These are phyloP conservation scores for Xylaria arbuscula DNA, from an alignment of 2,329 filamentous ascomycete genomes.

Conservation along the genomic window DNA sequence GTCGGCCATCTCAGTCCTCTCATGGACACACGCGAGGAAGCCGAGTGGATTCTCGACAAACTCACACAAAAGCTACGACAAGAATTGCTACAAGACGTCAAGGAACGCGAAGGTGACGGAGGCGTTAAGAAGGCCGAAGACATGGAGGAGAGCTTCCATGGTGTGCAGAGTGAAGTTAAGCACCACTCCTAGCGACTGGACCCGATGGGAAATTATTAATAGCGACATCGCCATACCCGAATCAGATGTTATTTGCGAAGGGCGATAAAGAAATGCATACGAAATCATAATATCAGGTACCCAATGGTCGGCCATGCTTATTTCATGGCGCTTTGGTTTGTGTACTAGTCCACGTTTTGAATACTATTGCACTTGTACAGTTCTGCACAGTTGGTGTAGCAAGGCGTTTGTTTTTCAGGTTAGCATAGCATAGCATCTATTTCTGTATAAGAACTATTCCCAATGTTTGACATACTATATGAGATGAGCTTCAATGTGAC, in stretches of 20 bases:
- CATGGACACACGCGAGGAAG: conserved; percentile 74
- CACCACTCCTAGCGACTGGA: not conserved
- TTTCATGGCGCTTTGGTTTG: not conserved
- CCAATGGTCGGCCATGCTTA: not conserved
- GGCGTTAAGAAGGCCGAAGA: conserved; percentile 33
- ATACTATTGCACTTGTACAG: not conserved
- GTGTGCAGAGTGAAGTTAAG: conserved; percentile 45
- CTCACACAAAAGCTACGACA: conserved; percentile 67
- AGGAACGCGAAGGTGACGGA: conserved; percentile 32
- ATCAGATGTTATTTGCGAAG: not conserved
- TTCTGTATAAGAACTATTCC: not conserved
- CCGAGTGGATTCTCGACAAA: conserved; percentile 78
- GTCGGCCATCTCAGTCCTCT: conserved; percentile 75
- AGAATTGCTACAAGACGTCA: conserved; percentile 54
- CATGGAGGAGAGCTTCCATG: conserved; percentile 52
- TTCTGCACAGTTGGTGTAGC: not conserved
- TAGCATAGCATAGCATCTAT: not conserved
- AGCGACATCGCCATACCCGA: not conserved
- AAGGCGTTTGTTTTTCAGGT: not conserved
- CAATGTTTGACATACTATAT: too few species aligned
- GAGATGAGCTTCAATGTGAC: too few species aligned
- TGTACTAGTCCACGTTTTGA: not conserved
- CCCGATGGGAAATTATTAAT: not conserved
- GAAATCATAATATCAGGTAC: not conserved
- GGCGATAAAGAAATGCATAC: not conserved